Conservation (phyloP, 352 stramenopile genomes). For the Phytophthora idaei region DNA sequence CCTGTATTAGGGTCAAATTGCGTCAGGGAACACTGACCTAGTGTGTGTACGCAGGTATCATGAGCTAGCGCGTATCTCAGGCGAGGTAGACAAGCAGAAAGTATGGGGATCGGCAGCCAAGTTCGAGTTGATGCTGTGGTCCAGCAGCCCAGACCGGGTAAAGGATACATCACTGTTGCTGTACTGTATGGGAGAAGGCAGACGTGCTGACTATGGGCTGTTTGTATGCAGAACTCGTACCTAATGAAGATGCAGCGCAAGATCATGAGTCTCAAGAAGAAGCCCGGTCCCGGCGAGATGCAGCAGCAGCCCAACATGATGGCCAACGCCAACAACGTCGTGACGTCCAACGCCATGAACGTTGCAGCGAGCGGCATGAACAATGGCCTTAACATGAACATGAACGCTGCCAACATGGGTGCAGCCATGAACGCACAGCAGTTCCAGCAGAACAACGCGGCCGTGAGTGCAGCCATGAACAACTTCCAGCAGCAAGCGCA, state of each 20-base stretch:
- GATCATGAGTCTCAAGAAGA: slow-evolving; percentile 82
- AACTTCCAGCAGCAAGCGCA: slow-evolving; percentile 63
- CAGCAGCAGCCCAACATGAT: slow-evolving; percentile 41
- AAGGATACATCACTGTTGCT: slow-evolving; percentile 10
- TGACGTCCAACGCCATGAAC: slow-evolving; percentile 38
- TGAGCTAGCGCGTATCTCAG: slow-evolving; percentile 82
- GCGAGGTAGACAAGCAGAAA: slow-evolving; percentile 84
- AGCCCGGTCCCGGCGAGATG: slow-evolving; percentile 48
- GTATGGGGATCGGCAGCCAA: slow-evolving; percentile 86
- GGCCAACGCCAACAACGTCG: slow-evolving; percentile 35
- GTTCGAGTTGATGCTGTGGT: slow-evolving; percentile 89
- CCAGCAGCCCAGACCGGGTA: slow-evolving; percentile 73
- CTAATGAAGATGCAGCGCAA: slow-evolving; percentile 87
- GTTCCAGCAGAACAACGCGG: slow-evolving; percentile 45
- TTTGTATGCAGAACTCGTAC: slow-evolving; percentile 65
- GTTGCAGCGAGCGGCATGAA: slow-evolving; percentile 33
- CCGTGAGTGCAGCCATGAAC: slow-evolving; percentile 54
- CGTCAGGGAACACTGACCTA: not conserved
- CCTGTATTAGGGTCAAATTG: not conserved
- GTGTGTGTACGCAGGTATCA: slow-evolving; percentile 61
- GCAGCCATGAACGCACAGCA: slow-evolving; percentile 42
- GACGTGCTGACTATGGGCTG: slow-evolving; percentile 15
- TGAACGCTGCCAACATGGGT: slow-evolving; percentile 39
- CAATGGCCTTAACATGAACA: slow-evolving; percentile 46
- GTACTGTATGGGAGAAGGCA: not conserved